Evolutionary conservation across 495 filamentous ascomycete species (phyloP), one percentile per base, ranked within the genome.

Genomic region (Neurospora intermedia): DNA sequence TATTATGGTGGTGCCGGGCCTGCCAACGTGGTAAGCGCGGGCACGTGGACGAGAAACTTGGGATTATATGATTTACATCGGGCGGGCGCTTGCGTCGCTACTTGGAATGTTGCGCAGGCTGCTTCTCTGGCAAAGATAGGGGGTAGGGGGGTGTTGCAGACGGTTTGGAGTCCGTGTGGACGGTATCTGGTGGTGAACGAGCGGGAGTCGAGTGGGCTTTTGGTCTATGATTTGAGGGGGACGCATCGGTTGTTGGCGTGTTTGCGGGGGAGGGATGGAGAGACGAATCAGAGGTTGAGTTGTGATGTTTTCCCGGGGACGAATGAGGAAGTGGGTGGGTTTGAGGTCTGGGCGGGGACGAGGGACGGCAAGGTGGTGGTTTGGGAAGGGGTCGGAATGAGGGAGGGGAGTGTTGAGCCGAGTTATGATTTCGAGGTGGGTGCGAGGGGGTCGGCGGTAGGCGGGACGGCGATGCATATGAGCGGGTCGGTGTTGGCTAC

Each of bases 101-200:
- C 89, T 3, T 97, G 93, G 83, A 81, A 82, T 16, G 76, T 88
- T 31, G 78, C 80, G 6, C 73, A 85, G 5, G 85, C 84, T 1
- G 81, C 80, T 16, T 76, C 76, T 15, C 75, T 81, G 20, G 77
- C 75, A 0, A 43, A 73, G 1, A 83, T 90, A 4, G 87, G 86
- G 1, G 93, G 93, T 1, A 81, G 81, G 0, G 95, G 96, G 3
- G 80, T 98, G 23, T 91, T 89, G 40, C 91, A 96, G 76, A 83
- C 93, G 15, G 69, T 85, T 3, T 97, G 93, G 94, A 95, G 92
- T 75, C 87, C 89, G 0, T 95, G 93, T 83, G 95, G 93, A n/a
- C 84, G 89, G 73, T 98, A 97, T 81, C 81, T 99, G 42, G 90
- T 93, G 76, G 88, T 97, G 18, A 91, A 89, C n/a, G 96, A 98